Conservation (phyloP, 83 land plant species). For the Larix sibirica region DNA sequence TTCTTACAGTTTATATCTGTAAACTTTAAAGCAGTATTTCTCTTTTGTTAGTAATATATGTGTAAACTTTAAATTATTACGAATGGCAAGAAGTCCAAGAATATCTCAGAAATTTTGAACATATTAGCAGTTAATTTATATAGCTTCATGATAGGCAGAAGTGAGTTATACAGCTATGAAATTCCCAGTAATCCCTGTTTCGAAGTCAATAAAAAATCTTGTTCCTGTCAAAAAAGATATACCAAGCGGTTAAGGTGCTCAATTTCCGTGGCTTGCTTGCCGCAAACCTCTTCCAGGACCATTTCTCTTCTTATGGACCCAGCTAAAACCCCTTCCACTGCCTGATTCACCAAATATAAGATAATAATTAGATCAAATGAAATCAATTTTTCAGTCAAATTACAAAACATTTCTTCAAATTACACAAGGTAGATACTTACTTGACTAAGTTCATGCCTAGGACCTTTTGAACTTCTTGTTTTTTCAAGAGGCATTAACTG, state of each 20-base stretch:
- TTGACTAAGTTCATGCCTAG: constrained; percentile 49
- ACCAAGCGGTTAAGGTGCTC: constrained; percentile 84
- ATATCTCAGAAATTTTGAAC: too few species aligned
- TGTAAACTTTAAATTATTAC: too few species aligned
- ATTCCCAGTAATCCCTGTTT: too few species aligned
- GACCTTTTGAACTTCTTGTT: constrained; percentile 18
- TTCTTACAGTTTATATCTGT: too few species aligned
- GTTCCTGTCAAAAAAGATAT: not conserved
- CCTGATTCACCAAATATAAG: constrained; percentile 31
- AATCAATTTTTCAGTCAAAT: not conserved
- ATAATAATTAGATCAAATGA: not conserved
- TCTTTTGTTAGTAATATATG: too few species aligned
- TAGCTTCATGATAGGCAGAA: too few species aligned
- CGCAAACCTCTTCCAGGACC: constrained; percentile 75
- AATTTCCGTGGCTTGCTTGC: constrained; percentile 74
- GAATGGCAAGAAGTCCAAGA: too few species aligned
- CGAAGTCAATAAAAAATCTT: too few species aligned
- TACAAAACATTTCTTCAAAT: not conserved
- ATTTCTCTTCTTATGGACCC: constrained; percentile 89
- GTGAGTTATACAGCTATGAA: too few species aligned
- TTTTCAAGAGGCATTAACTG: constrained; percentile 30
- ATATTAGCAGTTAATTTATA: too few species aligned
- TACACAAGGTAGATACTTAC: constrained; percentile 23
- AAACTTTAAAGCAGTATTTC: too few species aligned
- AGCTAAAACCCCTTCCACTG: constrained; percentile 77